Base-by-base conservation (phyloP, 441 rosid genomes). In the Pelargonium citronellum region DNA sequence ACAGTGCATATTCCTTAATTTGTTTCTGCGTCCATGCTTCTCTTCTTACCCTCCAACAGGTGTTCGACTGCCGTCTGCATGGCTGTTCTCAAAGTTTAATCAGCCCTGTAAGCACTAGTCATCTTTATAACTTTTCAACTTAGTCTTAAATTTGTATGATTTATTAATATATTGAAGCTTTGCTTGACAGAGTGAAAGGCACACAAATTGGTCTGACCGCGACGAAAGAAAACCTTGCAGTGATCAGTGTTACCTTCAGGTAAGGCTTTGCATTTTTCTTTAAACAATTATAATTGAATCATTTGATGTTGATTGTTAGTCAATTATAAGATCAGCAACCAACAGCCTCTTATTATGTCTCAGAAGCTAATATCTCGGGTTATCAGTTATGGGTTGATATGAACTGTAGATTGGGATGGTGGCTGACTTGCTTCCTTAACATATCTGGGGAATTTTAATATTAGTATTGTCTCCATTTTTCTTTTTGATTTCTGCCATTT, bases 41-140 rank as follows among this genome's bases (percentile, higher is more conserved):
- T 75, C 65, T 75, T 39, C 73, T 69, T 74, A 2, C 49, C 55
- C 46, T 77, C 71, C 67, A 71, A 79, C 91, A 94, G 98, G 73
- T 86, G 64, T 91, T 89, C 84, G 90, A 80, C 72, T 94, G 97
- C 78, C 87, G 81, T 63, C 81, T 84, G 71, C 98, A 94, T 85
- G 98, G 89, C 66, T 83, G 91, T 71, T 86, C 89, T 30, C 96
- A 88, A 78, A 80, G 85, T 74, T 66, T 80, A 82, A 79, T 82
- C 57, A 68, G 79, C 72, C 84, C 85, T 57, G 98, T 94, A 81
- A 89, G 97, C 77, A 67, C 70, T 69, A 20, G 19, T 16, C 24
- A 5, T 55, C 34, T 34, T 67, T 57, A 41, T 66, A 37, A 57
- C 44, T 46, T 73, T 63, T 46, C 64, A 51, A 22, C 66, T 60